phyloP scores from a whole-genome alignment of 768 basidiomycete species.

The Mrakia hoshinonis region DNA sequence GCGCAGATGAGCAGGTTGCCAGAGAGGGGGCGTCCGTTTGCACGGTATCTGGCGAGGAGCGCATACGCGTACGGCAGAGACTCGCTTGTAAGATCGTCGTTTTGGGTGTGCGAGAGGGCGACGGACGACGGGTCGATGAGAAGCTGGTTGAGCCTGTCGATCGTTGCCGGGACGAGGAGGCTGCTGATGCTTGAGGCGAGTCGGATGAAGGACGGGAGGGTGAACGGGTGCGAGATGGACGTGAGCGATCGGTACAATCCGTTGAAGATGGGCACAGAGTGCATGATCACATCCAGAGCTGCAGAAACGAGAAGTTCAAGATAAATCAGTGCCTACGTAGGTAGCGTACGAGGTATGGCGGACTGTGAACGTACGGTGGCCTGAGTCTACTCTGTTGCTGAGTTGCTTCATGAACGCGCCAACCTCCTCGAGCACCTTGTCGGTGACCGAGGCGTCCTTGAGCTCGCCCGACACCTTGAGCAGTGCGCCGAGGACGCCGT shows the following conservation, averaged over 20 bases:
- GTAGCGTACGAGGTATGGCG: background rate
- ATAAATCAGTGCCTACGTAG: background rate
- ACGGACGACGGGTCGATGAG: conserved; percentile 46
- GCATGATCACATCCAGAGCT: conserved; percentile 67
- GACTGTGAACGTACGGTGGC: conserved; percentile 47
- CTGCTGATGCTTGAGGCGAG: conserved; percentile 51
- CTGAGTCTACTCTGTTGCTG: conserved; percentile 51
- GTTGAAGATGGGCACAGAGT: conserved; percentile 70
- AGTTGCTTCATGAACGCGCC: conserved; percentile 53
- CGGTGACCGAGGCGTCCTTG: background rate
- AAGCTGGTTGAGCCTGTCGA: conserved; percentile 65
- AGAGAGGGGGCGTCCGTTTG: conserved; percentile 65
- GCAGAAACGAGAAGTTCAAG: background rate
- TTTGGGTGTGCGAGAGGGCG: background rate
- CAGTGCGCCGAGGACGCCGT: conserved; percentile 65
- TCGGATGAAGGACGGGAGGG: conserved; percentile 54
- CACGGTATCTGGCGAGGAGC: conserved; percentile 56
- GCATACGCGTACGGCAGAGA: conserved; percentile 7
- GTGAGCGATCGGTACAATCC: conserved; percentile 79
- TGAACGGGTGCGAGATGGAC: conserved; percentile 69
- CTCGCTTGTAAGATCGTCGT: background rate
- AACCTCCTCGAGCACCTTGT: conserved; percentile 55
- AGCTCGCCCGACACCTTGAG: conserved; percentile 53
- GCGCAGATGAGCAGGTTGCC: conserved; percentile 87
- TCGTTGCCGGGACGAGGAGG: conserved; percentile 57